Conservation (phyloP, 495 filamentous ascomycete species). For the Pseudoneurospora amorphoporcata region DNA sequence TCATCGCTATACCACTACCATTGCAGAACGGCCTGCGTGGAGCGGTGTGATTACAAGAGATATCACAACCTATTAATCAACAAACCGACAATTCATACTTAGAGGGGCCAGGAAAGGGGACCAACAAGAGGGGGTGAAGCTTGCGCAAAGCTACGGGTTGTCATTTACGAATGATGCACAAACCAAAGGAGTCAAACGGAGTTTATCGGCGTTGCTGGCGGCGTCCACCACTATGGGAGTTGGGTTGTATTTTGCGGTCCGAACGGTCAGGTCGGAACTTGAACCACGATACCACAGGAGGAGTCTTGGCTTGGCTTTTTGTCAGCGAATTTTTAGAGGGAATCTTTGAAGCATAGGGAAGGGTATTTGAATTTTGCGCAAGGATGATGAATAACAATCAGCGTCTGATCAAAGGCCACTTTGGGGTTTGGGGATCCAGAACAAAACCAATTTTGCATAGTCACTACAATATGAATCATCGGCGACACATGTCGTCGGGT, state of each 20-base stretch:
- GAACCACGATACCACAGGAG: not conserved
- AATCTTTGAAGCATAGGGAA: not conserved
- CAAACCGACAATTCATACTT: not conserved
- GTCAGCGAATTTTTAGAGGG: not conserved
- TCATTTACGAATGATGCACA: conserved; percentile 2
- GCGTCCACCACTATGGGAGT: conserved; percentile 6
- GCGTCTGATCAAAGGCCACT: not conserved
- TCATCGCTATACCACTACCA: not conserved
- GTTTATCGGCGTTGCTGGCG: conserved; percentile 16
- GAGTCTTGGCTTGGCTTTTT: not conserved
- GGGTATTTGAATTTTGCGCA: not conserved
- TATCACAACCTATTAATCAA: not conserved
- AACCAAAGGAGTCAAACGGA: conserved; percentile 7
- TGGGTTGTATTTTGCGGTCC: not conserved
- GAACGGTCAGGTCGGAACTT: not conserved
- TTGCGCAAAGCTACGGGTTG: conserved; percentile 3
- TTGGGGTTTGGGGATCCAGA: not conserved
- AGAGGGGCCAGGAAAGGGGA: not conserved
- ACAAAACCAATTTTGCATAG: not conserved
- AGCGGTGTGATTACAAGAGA: not conserved
- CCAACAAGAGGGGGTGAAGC: not conserved
- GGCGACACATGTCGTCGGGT: not conserved
- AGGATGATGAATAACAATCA: not conserved
- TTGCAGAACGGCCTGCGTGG: not conserved
- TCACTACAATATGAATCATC: not conserved